phyloP scores from a whole-genome alignment of 805 yeast species.

The Scheffersomyces lignosus region DNA sequence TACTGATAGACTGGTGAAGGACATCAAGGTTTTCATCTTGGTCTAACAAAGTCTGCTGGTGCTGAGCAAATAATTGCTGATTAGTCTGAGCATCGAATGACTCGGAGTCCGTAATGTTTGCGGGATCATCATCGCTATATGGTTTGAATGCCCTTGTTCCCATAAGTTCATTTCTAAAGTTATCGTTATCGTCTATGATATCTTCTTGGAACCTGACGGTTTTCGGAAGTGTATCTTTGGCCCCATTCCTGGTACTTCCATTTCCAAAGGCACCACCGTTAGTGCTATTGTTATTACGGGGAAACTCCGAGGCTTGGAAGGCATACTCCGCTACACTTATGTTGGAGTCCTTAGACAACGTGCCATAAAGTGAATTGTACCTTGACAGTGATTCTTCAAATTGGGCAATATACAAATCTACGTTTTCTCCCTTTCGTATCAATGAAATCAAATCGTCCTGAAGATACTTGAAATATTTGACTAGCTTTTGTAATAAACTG shows the following conservation, averaged over 20 bases:
- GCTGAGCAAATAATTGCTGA: conserved; percentile 42
- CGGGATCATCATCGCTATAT: conserved; percentile 29
- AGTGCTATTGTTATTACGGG: conserved; percentile 2
- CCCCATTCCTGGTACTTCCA: conserved; percentile 1
- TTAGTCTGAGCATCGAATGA: conserved; percentile 30
- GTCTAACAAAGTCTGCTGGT: conserved; percentile 39
- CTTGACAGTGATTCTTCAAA: conserved; percentile 11
- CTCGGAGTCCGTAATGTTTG: conserved; percentile 12
- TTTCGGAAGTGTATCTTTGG: conserved; percentile 14
- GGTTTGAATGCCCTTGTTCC: conserved; percentile 36
- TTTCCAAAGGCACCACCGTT: neutral
- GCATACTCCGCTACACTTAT: conserved; percentile 33
- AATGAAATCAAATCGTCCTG: conserved; percentile 24
- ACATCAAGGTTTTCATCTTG: conserved; percentile 38
- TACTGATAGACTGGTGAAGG: conserved; percentile 32
- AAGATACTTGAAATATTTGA: conserved; percentile 27
- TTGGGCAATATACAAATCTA: conserved; percentile 2
- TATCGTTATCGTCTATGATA: conserved; percentile 17
- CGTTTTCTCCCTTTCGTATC: conserved; percentile 2
- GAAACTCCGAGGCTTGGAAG: conserved; percentile 11
- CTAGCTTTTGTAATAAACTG: conserved; percentile 24
- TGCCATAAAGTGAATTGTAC: conserved; percentile 18
- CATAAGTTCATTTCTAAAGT: conserved; percentile 32
- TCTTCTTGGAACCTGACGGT: conserved; percentile 42
- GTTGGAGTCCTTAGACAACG: conserved; percentile 24